Base-by-base conservation (phyloP, 805 yeast genomes). In the Starmerella sp. region DNA sequence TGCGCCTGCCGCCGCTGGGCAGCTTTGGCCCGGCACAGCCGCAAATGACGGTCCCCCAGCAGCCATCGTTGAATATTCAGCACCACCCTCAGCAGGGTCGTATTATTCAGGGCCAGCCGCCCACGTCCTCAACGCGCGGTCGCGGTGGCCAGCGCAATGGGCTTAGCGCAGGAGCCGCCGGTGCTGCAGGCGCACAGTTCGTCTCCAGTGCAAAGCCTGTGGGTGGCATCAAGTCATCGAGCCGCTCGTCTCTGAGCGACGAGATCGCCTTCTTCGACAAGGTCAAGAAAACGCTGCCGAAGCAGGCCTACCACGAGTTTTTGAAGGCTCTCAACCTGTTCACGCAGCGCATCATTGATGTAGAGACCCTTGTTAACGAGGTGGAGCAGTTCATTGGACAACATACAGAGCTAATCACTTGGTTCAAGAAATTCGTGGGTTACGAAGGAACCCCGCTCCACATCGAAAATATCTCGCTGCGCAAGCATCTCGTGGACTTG, bases 351-450 rank as follows among this genome's bases (percentile, higher is more conserved):
- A 81, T 93, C 55, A 84, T 93, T 60, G 96, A 88, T 66, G 83
- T 84, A 60, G 78, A 76, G 54, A 83, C 91, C 14, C 76, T 93
- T 56, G 87, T 91, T 37, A 89, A 82, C 65, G 79, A 93, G 60
- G 91, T 83, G 7, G 91, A 87, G 56, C 82, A 86, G 3, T 93
- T 88, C 65, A 75, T 93, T 65, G 97, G 97, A 31, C 77, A 80
- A 8, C 83, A 82, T 63, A 77, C 79, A 31, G 96, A 89, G 58
- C 74, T 93, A 57, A 77, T 86, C 65, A 82, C 80, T 54, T 90
- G 97, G 97, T 93, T 93, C 75, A 89, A 88, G 69, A 75, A 78
- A 61, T 91, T 90, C 72, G 95, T 93, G 56, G 95, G 95, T 9
- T 91, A 78, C 67, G 88, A 86, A 60, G 95, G 85, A 45, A 80